Evolutionary conservation across 176 grass and related monocot genomes (phyloP), one percentile per base, ranked within the genome.

Genomic region (Alopecurus myosuroides): DNA sequence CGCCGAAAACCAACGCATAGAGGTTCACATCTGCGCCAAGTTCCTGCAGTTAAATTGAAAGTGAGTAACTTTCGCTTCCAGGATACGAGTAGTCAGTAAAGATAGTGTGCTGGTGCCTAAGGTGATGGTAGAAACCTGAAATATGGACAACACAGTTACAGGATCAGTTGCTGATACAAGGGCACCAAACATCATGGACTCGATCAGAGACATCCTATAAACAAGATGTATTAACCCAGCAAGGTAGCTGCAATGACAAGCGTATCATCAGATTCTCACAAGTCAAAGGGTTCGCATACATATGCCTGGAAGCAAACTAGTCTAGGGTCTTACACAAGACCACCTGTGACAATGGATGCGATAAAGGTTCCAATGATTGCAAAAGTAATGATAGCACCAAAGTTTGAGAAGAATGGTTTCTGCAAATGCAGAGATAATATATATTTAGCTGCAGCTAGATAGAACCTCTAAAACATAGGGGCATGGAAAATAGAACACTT

Each of bases 81-180:
- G 31, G 33, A 30, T 30, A 67, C 20, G n/a, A n/a, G n/a, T n/a
- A n/a, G n/a, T n/a, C 5, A 70, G 46, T 69, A 88, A 75, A 51
- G 33, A 60, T 35, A 20, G 37, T 7, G 22, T 37, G 40, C 1
- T 74, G 62, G 17, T 83, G 31, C 45, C 11, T 85, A 17, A 83
- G 86, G 46, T 9, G 40, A 30, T 13, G 9, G 15, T 51, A 88
- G 10, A 66, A 77, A 98, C 97, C 97, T 98, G 97, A 79, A 98
- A 98, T 95, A 96, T 95, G 17, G 97, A 98, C 81, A 95, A 25
- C 31, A 98, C 97, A 17, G 93, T 98, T 17, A 95, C 93, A 89
- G 97, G 93, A 92, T 98, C 97, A 76, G 97, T 98, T 84, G 97
- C 91, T 82, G 93, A 98, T n/a, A 98, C 91, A 57, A 98, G 97